A percentile compares a stretch with the other conserved stretches of the same genome.
phyloP scores from a whole-genome alignment of 2,329 filamentous ascomycete species.

The Colletotrichum camelliae region DNA sequence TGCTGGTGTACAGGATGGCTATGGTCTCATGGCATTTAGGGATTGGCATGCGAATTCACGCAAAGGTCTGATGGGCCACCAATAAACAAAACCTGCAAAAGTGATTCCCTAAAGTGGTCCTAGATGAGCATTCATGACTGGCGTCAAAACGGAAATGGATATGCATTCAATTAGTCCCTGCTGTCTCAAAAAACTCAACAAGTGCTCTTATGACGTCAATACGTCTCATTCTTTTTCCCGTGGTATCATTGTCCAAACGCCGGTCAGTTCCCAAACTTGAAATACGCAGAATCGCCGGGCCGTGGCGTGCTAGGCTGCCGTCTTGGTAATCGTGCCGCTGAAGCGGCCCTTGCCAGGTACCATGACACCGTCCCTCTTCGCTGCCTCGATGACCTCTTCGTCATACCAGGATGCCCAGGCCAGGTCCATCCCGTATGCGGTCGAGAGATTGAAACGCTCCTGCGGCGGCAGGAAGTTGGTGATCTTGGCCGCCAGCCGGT shows the following conservation, averaged over 20 bases:
- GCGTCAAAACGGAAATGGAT: slow-evolving; percentile 27
- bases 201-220: not conserved
- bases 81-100: slow-evolving; percentile 24
- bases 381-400: slow-evolving; percentile 32
- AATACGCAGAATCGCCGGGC: not conserved
- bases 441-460: slow-evolving; percentile 34
- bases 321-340: slow-evolving; percentile 35
- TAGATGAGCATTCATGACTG: slow-evolving; percentile 6
- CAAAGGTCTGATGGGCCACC: slow-evolving; percentile 18
- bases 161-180: slow-evolving; percentile 33
- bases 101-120: not conserved
- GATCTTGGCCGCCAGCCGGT: slow-evolving; percentile 41
- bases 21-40: slow-evolving; percentile 41
- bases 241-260: slow-evolving; percentile 10
- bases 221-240: not conserved
- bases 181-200: not conserved
- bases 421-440: slow-evolving; percentile 37
- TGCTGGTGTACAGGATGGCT: slow-evolving; percentile 34
- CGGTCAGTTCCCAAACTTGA: not conserved
- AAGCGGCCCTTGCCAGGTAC: slow-evolving; percentile 45
- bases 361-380: slow-evolving; percentile 38
- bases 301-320: not conserved
- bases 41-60: slow-evolving; percentile 36
- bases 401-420: slow-evolving; percentile 44
- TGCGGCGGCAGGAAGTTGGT: slow-evolving; percentile 29